Conservation (phyloP, 768 basidiomycete species). For the Calocera viscosa region DNA sequence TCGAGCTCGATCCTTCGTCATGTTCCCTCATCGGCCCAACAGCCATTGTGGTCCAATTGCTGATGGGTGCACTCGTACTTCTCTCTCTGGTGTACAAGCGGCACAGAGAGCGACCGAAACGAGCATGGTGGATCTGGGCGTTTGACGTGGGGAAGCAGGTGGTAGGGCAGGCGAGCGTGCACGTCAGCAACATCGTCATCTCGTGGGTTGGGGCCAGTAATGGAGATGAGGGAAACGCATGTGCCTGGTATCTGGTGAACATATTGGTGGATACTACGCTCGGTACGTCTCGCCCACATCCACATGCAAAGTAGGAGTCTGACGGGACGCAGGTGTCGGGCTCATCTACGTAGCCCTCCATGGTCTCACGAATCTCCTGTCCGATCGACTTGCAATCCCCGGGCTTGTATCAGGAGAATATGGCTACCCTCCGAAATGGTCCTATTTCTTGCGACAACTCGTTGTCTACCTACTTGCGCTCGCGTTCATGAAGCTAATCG, state of each 20-base stretch:
- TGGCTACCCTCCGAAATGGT: constrained; percentile 64
- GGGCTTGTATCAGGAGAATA: constrained; percentile 83
- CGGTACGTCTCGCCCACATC: constrained; percentile 37
- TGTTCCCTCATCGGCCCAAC: constrained; percentile 19
- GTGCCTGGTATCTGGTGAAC: constrained; percentile 84
- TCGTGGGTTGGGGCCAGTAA: constrained; percentile 40
- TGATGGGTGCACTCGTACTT: constrained; percentile 87
- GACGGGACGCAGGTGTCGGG: constrained; percentile 50
- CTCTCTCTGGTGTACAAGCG: constrained; percentile 77
- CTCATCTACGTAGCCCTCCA: constrained; percentile 66
- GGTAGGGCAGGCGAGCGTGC: constrained; percentile 71
- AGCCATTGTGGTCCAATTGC: constrained; percentile 55
- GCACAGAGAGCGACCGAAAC: constrained; percentile 68
- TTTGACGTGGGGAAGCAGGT: constrained; percentile 91
- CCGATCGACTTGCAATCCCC: constrained; percentile 50
- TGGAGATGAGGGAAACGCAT: constrained; percentile 66
- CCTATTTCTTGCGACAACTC: constrained; percentile 64
- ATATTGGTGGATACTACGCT: constrained; percentile 85
- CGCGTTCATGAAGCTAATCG: constrained; percentile 79
- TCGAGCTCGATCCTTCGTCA: background rate
- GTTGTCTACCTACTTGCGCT: constrained; percentile 71
- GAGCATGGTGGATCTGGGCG: constrained; percentile 92
- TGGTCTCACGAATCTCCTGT: constrained; percentile 48
- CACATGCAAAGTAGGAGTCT: background rate
- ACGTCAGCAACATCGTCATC: constrained; percentile 63